A percentile compares a stretch with the other conserved stretches of the same genome.
Evolutionary conservation across 108 stramenopile genomes (phyloP).

Genomic region (Nitzschia sp.): DNA sequence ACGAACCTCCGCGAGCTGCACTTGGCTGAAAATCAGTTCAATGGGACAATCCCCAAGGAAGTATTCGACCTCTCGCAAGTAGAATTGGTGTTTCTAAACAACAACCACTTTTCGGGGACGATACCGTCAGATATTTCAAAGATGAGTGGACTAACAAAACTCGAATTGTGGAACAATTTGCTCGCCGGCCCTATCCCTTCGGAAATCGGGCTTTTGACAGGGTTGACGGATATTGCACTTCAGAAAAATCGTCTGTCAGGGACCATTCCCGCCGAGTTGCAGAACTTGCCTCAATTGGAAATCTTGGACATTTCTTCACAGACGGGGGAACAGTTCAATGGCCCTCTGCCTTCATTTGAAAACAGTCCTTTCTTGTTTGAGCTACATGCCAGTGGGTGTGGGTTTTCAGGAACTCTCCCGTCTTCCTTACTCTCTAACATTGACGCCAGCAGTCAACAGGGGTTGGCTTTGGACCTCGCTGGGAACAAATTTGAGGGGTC

Average conservation of each 20-base stretch:
- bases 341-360: constrained; percentile 24
- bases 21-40: constrained; percentile 54
- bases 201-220: constrained; percentile 41
- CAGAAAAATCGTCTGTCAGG: constrained; percentile 61
- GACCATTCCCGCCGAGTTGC: constrained; percentile 51
- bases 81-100: constrained; percentile 45
- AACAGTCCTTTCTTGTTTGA: not conserved
- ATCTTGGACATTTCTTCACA: constrained; percentile 20
- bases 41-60: constrained; percentile 56
- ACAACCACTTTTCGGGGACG: constrained; percentile 56
- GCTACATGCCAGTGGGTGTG: constrained; percentile 21
- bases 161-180: constrained; percentile 34
- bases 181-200: constrained; percentile 56
- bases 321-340: constrained; percentile 12
- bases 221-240: constrained; percentile 46
- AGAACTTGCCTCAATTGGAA: constrained; percentile 24
- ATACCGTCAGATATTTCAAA: constrained; percentile 39
- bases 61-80: constrained; percentile 49
- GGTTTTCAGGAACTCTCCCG: constrained; percentile 36
- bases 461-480: constrained; percentile 22
- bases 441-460: not conserved
- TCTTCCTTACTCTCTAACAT: constrained; percentile 11
- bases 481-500: constrained; percentile 19
- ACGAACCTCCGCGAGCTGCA: constrained; percentile 47
- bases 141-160: constrained; percentile 35